phyloP scores from a whole-genome alignment of 768 basidiomycete species.

The Naganishia vaughanmartiniae region DNA sequence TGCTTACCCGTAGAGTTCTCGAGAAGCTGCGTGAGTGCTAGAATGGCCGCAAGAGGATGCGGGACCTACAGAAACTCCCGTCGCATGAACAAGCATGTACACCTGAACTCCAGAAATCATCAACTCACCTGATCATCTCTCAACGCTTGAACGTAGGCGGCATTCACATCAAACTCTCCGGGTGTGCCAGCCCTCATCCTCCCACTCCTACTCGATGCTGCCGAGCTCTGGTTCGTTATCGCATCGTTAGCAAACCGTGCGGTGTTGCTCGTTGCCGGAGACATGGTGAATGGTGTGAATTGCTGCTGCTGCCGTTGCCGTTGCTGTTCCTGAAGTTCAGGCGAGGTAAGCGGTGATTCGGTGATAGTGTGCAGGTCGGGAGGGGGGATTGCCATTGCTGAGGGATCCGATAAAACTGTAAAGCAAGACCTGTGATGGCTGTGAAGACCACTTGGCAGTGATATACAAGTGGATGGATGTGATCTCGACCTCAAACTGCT shows the following conservation, averaged over 20 bases:
- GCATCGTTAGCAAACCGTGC: slow-evolving; percentile 6
- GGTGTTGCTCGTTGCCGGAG: slow-evolving; percentile 5
- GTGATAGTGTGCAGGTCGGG: slow-evolving; percentile 13
- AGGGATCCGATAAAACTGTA: too few species aligned
- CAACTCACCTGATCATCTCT: slow-evolving; percentile 64
- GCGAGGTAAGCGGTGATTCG: slow-evolving; percentile 14
- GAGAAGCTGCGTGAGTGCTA: slow-evolving; percentile 77
- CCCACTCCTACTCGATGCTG: slow-evolving; percentile 13
- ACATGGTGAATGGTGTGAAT: not conserved
- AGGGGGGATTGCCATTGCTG: not conserved
- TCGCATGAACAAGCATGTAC: not conserved
- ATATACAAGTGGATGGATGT: too few species aligned
- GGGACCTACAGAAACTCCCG: slow-evolving; percentile 37
- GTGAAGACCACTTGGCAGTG: too few species aligned
- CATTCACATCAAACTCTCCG: slow-evolving; percentile 56
- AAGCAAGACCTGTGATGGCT: too few species aligned
- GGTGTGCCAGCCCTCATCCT: not conserved
- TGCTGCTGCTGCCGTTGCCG: not conserved
- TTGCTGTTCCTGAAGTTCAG: not conserved
- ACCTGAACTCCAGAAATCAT: too few species aligned
- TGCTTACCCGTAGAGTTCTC: slow-evolving; percentile 70
- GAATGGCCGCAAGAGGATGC: slow-evolving; percentile 78
- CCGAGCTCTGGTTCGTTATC: not conserved
- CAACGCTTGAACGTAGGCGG: slow-evolving; percentile 63
- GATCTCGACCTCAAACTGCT: too few species aligned